Evolutionary conservation across 371 early-diverging fungal species (phyloP).

Genomic region (Phascolomyces articulosus): DNA sequence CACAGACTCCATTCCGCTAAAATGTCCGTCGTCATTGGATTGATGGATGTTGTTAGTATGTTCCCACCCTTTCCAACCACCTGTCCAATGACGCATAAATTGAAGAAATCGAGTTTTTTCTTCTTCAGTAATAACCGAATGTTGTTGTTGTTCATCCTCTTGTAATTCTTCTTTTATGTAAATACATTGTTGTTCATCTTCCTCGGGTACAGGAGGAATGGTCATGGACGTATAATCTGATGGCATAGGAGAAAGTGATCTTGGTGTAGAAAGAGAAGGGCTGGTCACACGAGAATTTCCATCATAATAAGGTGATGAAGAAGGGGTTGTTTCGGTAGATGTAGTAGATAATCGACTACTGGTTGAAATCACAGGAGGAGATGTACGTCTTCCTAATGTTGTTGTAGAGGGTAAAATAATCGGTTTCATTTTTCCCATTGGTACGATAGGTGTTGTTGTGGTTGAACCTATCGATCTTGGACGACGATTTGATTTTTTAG

Average conservation of each 20-base stretch:
- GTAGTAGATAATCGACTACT: neutral
- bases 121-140: conserved; percentile 35
- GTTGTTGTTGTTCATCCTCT: conserved; percentile 6
- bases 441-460: neutral
- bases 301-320: conserved; percentile 7
- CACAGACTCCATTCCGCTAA: conserved; percentile 3
- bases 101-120: conserved; percentile 46
- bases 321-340: conserved; percentile 5
- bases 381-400: neutral
- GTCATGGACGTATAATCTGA: conserved; percentile 12
- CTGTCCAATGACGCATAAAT: conserved; percentile 52
- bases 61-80: conserved; percentile 41
- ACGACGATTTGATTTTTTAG: conserved; percentile 3
- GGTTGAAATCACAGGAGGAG: neutral
- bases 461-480: neutral
- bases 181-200: conserved; percentile 7
- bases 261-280: conserved; percentile 28
- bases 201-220: conserved; percentile 15
- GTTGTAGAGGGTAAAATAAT: too few relatives aligned
- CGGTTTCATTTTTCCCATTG: neutral
- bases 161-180: neutral
- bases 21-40: neutral
- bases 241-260: conserved; percentile 11
- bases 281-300: conserved; percentile 5
- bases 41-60: neutral